Conservation (phyloP, 1,284 basidiomycete genomes). For the Wallemia hederae region DNA sequence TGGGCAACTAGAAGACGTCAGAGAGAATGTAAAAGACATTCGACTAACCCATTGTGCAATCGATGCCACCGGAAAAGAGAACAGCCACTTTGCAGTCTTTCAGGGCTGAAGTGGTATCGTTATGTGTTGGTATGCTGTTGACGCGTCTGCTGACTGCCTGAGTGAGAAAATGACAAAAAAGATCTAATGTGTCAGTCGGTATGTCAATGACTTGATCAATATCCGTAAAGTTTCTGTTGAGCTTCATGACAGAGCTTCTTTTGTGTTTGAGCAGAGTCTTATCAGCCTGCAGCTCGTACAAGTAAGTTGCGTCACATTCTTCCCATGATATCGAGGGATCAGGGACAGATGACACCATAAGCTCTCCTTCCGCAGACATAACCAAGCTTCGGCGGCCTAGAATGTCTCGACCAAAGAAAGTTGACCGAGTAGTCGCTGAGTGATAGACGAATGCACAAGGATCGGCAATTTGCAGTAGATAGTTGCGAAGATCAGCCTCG, state of each 20-base stretch:
- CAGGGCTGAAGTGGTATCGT: constrained; percentile 15
- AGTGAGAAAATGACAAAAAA: neutral
- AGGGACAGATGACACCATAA: neutral
- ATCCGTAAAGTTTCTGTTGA: neutral
- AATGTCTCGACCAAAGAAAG: neutral
- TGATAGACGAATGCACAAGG: constrained; percentile 20
- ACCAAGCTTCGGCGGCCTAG: neutral
- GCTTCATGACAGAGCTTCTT: neutral
- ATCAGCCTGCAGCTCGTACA: neutral
- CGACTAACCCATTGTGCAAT: constrained; percentile 60
- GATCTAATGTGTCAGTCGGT: constrained; percentile 5
- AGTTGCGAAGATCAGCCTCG: constrained; percentile 20
- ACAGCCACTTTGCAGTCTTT: constrained; percentile 29
- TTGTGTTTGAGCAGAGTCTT: neutral
- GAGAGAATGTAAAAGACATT: constrained; percentile 34
- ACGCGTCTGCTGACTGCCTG: neutral
- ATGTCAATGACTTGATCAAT: neutral
- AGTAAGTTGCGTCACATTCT: neutral
- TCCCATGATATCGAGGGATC: neutral
- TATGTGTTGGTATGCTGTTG: constrained; percentile 3
- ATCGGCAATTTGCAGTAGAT: constrained; percentile 43
- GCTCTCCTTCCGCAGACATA: neutral
- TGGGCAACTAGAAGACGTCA: constrained; percentile 2
- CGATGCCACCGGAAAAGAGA: constrained; percentile 86
- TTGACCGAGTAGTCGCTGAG: neutral